These are phyloP conservation scores for Trichoderma sp. DNA, from an alignment of 2,329 filamentous ascomycete species.

Conservation along the genomic window DNA sequence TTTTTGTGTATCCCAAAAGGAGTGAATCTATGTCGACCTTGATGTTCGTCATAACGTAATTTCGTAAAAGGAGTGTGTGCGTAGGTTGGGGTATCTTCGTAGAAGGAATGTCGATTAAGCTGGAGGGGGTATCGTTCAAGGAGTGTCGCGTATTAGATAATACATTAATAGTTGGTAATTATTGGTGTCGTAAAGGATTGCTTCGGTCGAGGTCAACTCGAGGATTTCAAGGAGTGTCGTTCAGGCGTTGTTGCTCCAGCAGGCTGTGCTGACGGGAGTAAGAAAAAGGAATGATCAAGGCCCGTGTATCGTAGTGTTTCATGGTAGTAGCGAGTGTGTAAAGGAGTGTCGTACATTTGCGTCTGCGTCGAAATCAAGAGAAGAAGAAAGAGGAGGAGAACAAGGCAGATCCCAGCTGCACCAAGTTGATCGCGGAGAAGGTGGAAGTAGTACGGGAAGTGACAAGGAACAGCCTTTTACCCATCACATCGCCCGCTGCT, in stretches of 20 bases:
- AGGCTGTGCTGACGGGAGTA: constrained; percentile 25
- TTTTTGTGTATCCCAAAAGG: constrained; percentile 40
- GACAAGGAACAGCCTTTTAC: neutral
- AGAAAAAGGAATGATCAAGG: constrained; percentile 7
- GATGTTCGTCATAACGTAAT: constrained; percentile 31
- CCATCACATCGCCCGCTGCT: constrained; percentile 39
- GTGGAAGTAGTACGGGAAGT: neutral
- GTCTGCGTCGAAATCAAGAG: constrained; percentile 37
- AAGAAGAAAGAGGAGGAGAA: constrained; percentile 23
- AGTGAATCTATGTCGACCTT: constrained; percentile 50
- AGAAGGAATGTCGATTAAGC: constrained; percentile 38
- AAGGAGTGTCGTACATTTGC: constrained; percentile 46
- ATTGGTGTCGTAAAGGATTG: constrained; percentile 36
- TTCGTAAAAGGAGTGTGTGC: constrained; percentile 41
- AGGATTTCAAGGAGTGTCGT: constrained; percentile 33
- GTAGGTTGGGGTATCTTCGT: constrained; percentile 39
- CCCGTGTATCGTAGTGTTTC: constrained; percentile 12
- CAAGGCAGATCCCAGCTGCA: constrained; percentile 28
- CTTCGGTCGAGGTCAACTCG: constrained; percentile 39
- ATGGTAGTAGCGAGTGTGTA: constrained; percentile 40
- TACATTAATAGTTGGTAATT: constrained; percentile 35
- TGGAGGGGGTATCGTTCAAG: constrained; percentile 36
- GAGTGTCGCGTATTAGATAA: constrained; percentile 40
- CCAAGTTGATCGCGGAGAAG: constrained; percentile 12
- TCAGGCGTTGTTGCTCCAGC: constrained; percentile 22